Conservation (phyloP, 1,284 basidiomycete genomes). For the Crepidotus sp. region DNA sequence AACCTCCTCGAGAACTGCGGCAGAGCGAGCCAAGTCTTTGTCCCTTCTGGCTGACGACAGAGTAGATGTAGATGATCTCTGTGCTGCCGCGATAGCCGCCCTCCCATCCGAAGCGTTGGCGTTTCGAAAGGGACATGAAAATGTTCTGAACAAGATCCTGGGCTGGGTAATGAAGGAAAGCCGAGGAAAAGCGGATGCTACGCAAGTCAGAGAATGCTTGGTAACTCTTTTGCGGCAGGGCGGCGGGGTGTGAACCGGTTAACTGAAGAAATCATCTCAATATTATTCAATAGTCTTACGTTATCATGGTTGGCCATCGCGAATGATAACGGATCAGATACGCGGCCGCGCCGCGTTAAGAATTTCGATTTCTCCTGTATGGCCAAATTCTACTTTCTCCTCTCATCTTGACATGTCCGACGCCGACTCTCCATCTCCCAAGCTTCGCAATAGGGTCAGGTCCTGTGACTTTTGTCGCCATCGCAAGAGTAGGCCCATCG, state of each 20-base stretch:
- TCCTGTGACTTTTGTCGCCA: constrained; percentile 6
- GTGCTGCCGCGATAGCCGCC: constrained; percentile 53
- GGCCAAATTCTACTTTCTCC: too few relatives aligned
- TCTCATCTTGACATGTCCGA: too few relatives aligned
- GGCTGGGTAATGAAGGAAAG: constrained; percentile 86
- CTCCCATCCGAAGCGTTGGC: constrained; percentile 68
- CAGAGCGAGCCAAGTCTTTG: constrained; percentile 20
- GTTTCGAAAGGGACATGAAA: constrained; percentile 65
- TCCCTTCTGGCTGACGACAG: constrained; percentile 10
- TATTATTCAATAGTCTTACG: too few relatives aligned
- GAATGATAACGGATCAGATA: too few relatives aligned
- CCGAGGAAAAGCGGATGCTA: constrained; percentile 70
- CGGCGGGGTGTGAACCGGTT: not conserved
- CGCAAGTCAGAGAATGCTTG: constrained; percentile 36
- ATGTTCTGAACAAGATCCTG: constrained; percentile 82
- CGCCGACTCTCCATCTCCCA: not conserved
- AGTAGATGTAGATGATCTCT: constrained; percentile 41
- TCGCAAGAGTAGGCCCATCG: constrained; percentile 4
- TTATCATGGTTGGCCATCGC: too few relatives aligned
- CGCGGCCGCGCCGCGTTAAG: too few relatives aligned
- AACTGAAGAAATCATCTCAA: too few relatives aligned
- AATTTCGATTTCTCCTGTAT: too few relatives aligned
- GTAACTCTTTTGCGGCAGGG: constrained; percentile 32
- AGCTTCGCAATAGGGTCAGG: not conserved
- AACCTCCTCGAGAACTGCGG: constrained; percentile 22